Evolutionary conservation across 441 rosid species (phyloP), one percentile per base, ranked within the genome.

Genomic region (Manihot esculenta): DNA sequence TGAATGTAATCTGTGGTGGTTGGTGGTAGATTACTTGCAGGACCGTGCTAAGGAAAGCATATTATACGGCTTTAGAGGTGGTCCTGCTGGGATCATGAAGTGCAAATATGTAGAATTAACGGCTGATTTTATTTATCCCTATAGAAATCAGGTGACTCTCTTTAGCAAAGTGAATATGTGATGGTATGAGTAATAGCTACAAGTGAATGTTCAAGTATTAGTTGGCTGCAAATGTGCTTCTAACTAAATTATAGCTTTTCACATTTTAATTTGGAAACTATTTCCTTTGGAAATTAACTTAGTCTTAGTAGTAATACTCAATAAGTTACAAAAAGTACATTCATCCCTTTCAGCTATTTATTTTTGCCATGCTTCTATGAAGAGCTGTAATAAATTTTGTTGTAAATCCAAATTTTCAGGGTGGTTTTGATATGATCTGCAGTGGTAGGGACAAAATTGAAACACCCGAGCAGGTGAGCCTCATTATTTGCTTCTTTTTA

Each of bases 361-460:
- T 66, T 18, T 51, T 38, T 7, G 56, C 17, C 23, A 10, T 21
- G 10, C 44, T 17, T 30, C 9, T 27, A 6, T 13, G 69, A 47
- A 27, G 53, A 13, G 57, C 55, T 51, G 51, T 7, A 6, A 21
- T 15, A 11, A 12, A 55, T 26, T 53, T 59, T 7, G 5, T 60
- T 72, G 11, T 64, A 12, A 30, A 33, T 48, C 17, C n/a, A 5
- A 68, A 33, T 58, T 65, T 45, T 51, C 81, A 95, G 99, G 98
- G 99, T 81, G 99, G 99, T 64, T 96, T 96, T 74, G 99, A 93
- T 82, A 96, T 96, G 98, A 96, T 96, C 66, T 87, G 97, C 84
- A 96, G 99, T 87, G 98, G 99, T 68, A 90, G 99, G 79, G 98
- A 96, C 85, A 96, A 96, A 83, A 96, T 93, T 78, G 98, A 96